Evolutionary conservation across 2,329 filamentous ascomycete genomes (phyloP).

Genomic region (Tolypocladium album): DNA sequence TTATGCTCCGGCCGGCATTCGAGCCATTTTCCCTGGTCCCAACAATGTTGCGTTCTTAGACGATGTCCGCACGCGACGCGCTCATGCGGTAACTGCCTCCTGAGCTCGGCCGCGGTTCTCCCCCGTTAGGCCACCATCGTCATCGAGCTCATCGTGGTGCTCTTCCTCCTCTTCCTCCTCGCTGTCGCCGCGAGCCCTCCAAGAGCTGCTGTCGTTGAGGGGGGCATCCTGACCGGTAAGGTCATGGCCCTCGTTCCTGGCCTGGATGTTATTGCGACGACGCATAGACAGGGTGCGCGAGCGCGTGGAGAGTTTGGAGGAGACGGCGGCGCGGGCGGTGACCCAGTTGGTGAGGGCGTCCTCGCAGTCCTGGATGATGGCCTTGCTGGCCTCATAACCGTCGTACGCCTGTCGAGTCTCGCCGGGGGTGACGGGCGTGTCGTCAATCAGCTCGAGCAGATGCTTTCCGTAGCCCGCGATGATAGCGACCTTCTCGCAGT

Average conservation of each 20-base stretch:
- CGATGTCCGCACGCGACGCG: not conserved
- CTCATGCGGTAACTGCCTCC: constrained; percentile 34
- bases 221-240: constrained; percentile 74
- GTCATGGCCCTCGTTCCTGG: constrained; percentile 62
- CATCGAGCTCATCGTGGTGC: constrained; percentile 34
- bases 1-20: constrained; percentile 2
- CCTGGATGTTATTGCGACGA: constrained; percentile 60
- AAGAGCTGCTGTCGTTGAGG: constrained; percentile 69
- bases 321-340: constrained; percentile 76
- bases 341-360: constrained; percentile 98
- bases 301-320: constrained; percentile 75
- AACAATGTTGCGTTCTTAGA: not conserved
- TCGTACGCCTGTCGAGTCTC: constrained; percentile 95
- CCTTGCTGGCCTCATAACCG: constrained; percentile 96
- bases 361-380: constrained; percentile 98
- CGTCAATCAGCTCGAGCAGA: constrained; percentile 90
- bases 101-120: constrained; percentile 47
- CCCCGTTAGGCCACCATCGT: constrained; percentile 41
- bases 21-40: not conserved
- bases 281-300: constrained; percentile 81
- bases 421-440: constrained; percentile 91
- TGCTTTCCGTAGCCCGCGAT: constrained; percentile 98
- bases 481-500: constrained; percentile 96
- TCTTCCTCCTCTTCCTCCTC: constrained; percentile 58
- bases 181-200: constrained; percentile 63